Percentiles rank a stretch among this genome's conserved stretches.
phyloP scores from a whole-genome alignment of 1,139 yeast species.

The Candida pseudoviswanathii region DNA sequence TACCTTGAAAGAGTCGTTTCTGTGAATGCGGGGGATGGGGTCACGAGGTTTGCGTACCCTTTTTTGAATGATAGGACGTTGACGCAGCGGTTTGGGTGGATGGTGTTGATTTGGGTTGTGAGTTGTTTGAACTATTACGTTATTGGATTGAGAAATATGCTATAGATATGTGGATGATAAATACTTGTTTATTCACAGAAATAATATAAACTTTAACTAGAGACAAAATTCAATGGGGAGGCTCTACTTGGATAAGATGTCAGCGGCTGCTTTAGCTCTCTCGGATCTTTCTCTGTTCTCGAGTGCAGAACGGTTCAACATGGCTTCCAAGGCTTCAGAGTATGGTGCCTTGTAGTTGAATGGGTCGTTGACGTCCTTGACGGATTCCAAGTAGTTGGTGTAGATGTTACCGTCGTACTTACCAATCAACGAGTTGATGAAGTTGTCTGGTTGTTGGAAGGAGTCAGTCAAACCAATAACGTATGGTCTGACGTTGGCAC shows the following conservation, averaged over 20 bases:
- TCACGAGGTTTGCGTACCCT: constrained; percentile 23
- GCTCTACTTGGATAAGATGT: constrained; percentile 13
- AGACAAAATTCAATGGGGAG: no score
- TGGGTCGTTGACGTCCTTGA: constrained; percentile 56
- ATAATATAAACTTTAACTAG: no score
- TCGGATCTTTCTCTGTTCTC: constrained; percentile 54
- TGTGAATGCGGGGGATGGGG: constrained; percentile 5
- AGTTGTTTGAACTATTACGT: constrained; percentile 13
- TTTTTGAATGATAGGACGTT: constrained; percentile 17
- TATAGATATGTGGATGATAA: constrained; percentile 3
- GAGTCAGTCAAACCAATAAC: constrained; percentile 87
- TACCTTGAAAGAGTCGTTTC: constrained; percentile 14
- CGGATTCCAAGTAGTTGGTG: constrained; percentile 65
- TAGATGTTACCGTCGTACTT: constrained; percentile 84
- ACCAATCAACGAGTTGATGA: constrained; percentile 86
- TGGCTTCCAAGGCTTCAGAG: constrained; percentile 47
- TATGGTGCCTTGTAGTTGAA: constrained; percentile 63
- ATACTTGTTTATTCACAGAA: background rate
- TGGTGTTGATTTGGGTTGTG: constrained; percentile 10
- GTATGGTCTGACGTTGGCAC: constrained; percentile 61
- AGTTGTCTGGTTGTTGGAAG: constrained; percentile 81
- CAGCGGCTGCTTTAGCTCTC: constrained; percentile 38
- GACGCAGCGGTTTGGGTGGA: constrained; percentile 9
- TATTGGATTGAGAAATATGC: constrained; percentile 7
- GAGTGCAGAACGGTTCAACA: constrained; percentile 54